Evolutionary conservation across 164 flowering plant genomes (phyloP).

Genomic region (Annona cherimola): DNA sequence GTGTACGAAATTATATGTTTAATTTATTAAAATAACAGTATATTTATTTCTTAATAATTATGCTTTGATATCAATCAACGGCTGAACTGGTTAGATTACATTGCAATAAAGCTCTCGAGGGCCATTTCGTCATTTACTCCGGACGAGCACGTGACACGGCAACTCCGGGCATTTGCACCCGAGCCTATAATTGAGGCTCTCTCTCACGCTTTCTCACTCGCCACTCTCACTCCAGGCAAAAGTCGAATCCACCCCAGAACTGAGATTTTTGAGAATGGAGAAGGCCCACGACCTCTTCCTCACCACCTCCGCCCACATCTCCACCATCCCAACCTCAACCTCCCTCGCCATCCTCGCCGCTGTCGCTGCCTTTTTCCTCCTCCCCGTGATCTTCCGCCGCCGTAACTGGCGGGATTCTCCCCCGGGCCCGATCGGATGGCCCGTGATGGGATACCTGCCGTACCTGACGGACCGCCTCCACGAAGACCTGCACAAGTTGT

Average conservation of each 20-base stretch:
- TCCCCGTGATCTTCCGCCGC: constrained; percentile 11
- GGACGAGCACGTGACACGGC: no score
- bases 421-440: constrained; percentile 30
- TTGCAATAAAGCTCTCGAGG: no score
- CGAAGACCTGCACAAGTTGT: constrained; percentile 23
- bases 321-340: constrained; percentile 7
- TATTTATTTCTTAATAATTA: no score
- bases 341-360: constrained; percentile 2
- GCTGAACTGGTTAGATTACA: no score
- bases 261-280: not conserved
- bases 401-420: constrained; percentile 22
- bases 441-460: constrained; percentile 25
- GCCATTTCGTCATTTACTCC: no score
- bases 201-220: not conserved
- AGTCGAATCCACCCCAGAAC: not conserved
- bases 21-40: no score
- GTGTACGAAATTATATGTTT: no score
- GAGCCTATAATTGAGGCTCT: not conserved
- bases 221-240: not conserved
- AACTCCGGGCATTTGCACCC: not conserved
- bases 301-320: not conserved
- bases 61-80: no score
- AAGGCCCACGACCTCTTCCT: not conserved
- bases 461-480: constrained; percentile 25
- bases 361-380: constrained; percentile 6